Base-by-base conservation (phyloP, 2,329 filamentous ascomycete species). In the Beauveria varroae region DNA sequence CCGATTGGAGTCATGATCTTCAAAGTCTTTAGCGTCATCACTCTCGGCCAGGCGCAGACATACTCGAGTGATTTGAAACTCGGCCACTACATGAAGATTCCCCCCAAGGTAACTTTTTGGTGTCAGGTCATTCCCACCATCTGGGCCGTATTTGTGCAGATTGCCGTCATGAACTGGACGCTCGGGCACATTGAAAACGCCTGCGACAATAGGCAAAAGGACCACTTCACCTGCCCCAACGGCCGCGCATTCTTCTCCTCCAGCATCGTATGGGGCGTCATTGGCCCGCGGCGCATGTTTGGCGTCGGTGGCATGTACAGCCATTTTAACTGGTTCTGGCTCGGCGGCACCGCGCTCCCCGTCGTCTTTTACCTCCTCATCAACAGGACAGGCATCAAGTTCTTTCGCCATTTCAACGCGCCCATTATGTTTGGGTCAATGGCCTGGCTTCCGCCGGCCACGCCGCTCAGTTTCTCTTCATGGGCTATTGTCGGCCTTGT, bases 401-500 rank as follows among this genome's bases (percentile, higher is more conserved):
- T 74, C 2, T 73, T 79, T 37, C 75, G 78, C 43, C 84, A 80
- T 66, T 71, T 87, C 56, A 80, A 78, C 64, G 80, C 80, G 0
- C 84, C 84, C 0, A 75, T 86, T 44, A 79, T 87, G 67, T 83
- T 86, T 61, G 81, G 81, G 14, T 81, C 81, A 24, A 77, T 79
- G 47, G 74, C 74, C 14, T 73, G 79, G 63, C 77, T 86, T 20
- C 85, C 84, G 1, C 84, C 84, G 0, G 85, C 85, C 0, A 86
- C 84, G 0, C 81, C 82, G 0, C 73, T 86, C 28, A 85, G 78
- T 65, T 87, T 86, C 67, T 79, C 81, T 12, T 72, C 77, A 3
- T 87, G 85, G 85, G 82, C 78, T 3, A 72, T 84, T 18, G 76
- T 83, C 14, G 84, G 84, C 0, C 75, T 80, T 51, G 61, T 85